A percentile compares a stretch with the other conserved stretches of the same genome.
phyloP scores from a whole-genome alignment of 75 land plant genomes.

The Pinus tabuliformis region DNA sequence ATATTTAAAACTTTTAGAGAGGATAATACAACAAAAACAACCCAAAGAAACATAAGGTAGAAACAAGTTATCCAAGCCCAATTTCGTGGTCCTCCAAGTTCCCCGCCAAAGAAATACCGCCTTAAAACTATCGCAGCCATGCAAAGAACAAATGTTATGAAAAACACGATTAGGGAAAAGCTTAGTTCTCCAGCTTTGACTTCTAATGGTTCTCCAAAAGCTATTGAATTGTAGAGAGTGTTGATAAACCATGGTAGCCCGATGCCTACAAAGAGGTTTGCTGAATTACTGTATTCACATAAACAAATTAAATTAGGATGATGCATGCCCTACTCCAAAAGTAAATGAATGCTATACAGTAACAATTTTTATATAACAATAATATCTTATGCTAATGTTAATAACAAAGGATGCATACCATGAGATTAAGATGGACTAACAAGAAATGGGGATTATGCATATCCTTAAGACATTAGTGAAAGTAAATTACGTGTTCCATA shows the following conservation, averaged over 20 bases:
- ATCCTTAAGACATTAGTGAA: no score
- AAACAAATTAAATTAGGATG: not conserved
- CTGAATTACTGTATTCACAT: slow-evolving; percentile 62
- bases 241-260: slow-evolving; percentile 82
- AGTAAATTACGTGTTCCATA: no score
- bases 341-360: not conserved
- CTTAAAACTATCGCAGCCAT: slow-evolving; percentile 46
- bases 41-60: slow-evolving; percentile 66
- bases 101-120: slow-evolving; percentile 61
- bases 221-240: slow-evolving; percentile 55
- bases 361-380: no score
- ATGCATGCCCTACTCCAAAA: not conserved
- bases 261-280: slow-evolving; percentile 77
- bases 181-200: slow-evolving; percentile 64
- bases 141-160: slow-evolving; percentile 57
- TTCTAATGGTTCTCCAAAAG: slow-evolving; percentile 32
- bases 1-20: slow-evolving; percentile 54
- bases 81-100: slow-evolving; percentile 77
- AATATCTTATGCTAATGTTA: no score
- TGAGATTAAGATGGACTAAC: no score
- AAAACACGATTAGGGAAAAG: slow-evolving; percentile 71
- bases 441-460: no score
- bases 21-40: slow-evolving; percentile 60
- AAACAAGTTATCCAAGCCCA: slow-evolving; percentile 73
- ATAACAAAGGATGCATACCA: no score